These are phyloP conservation scores for Scheffersomyces cryptocercus DNA, from an alignment of 1,139 yeast genomes.

Conservation along the genomic window DNA sequence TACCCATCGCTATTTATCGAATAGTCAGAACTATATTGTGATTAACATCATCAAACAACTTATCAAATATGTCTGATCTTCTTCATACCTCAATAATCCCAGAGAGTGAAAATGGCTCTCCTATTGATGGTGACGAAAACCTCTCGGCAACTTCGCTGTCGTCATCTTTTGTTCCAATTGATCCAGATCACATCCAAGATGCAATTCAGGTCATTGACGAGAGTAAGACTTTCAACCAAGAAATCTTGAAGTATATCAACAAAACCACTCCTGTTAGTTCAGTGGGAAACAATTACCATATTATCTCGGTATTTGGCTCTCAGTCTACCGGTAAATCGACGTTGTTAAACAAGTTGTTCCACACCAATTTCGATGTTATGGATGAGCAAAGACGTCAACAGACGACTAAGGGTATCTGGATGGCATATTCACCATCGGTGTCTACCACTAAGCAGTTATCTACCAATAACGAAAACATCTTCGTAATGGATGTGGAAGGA, in stretches of 20 bases:
- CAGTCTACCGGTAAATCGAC: conserved; percentile 97
- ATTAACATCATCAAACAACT: no score
- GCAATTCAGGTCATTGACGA: conserved; percentile 83
- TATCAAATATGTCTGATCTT: no score
- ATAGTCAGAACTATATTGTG: no score
- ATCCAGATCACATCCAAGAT: conserved; percentile 29
- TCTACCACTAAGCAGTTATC: conserved; percentile 23
- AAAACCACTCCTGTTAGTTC: conserved; percentile 32
- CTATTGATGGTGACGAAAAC: conserved; percentile 5
- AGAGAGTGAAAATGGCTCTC: no score
- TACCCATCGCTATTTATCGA: no score
- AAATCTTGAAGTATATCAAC: conserved; percentile 39
- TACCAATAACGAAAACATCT: conserved; percentile 42
- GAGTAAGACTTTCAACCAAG: conserved; percentile 59
- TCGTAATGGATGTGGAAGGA: conserved; percentile 96
- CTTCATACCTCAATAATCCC: no score
- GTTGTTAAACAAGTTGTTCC: conserved; percentile 77
- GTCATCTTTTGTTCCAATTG: conserved; percentile 47
- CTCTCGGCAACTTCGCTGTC: conserved; percentile 27
- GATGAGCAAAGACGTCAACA: conserved; percentile 77
- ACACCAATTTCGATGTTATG: conserved; percentile 91
- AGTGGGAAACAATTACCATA: conserved; percentile 77
- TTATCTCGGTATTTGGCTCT: conserved; percentile 94
- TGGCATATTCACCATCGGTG: conserved; percentile 59
- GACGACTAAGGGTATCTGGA: conserved; percentile 96